These are phyloP conservation scores for Amaranthus palmeri DNA, from an alignment of 148 eudicot genomes.

Conservation along the genomic window DNA sequence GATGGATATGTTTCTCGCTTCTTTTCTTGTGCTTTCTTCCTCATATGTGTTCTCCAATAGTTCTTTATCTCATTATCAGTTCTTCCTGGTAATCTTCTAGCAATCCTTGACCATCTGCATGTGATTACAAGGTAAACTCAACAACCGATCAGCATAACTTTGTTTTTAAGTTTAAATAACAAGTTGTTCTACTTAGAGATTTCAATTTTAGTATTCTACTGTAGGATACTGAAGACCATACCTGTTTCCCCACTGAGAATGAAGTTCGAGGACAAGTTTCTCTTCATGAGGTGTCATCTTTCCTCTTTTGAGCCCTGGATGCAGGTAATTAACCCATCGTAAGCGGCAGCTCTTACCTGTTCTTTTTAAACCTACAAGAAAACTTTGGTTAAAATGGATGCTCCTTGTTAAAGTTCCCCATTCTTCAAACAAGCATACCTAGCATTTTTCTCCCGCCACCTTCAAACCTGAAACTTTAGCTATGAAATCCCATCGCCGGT, in stretches of 20 bases:
- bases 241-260: constrained; percentile 92
- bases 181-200: not conserved
- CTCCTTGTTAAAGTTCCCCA: constrained; percentile 26
- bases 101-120: constrained; percentile 76
- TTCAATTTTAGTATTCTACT: not conserved
- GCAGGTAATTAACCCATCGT: constrained; percentile 95
- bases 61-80: constrained; percentile 91
- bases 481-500: constrained; percentile 98
- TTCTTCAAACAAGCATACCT: constrained; percentile 69
- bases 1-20: constrained; percentile 41
- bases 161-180: not conserved
- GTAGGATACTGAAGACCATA: constrained; percentile 24
- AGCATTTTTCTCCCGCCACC: constrained; percentile 96
- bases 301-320: constrained; percentile 82
- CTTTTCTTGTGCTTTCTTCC: constrained; percentile 83
- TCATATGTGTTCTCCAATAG: constrained; percentile 88
- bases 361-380: constrained; percentile 78
- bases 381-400: constrained; percentile 31
- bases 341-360: constrained; percentile 95
- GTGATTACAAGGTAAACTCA: constrained; percentile 9
- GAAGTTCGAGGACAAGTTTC: constrained; percentile 74
- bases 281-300: constrained; percentile 90
- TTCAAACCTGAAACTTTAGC: constrained; percentile 99
- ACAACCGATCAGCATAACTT: not conserved
- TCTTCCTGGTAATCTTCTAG: constrained; percentile 74